A percentile compares a stretch with the other conserved stretches of the same genome.
Evolutionary conservation across 176 grass and related monocot species (phyloP).

Genomic region (Oryza nivara): DNA sequence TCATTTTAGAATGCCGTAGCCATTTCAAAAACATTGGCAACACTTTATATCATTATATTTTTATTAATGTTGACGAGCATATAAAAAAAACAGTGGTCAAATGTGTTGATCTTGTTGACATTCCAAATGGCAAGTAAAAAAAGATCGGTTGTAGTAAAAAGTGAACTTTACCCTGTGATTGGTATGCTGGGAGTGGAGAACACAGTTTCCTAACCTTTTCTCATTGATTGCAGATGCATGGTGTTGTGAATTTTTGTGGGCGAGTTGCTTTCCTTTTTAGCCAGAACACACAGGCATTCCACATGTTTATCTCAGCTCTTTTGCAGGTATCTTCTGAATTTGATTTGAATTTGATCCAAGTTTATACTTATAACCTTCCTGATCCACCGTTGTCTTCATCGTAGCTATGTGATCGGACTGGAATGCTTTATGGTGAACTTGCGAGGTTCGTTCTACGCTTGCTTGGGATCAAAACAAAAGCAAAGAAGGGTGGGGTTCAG

Average conservation of each 20-base stretch:
- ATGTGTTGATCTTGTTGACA: not conserved
- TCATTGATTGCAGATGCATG: slow-evolving; percentile 70
- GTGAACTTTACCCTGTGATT: not conserved
- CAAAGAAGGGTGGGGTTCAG: slow-evolving; percentile 48
- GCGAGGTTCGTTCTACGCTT: slow-evolving; percentile 63
- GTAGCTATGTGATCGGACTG: slow-evolving; percentile 77
- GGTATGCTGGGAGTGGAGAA: not conserved
- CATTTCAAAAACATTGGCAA: not conserved
- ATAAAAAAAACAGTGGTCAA: not conserved
- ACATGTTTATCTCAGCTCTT: slow-evolving; percentile 77
- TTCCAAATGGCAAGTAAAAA: not conserved
- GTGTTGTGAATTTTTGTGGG: slow-evolving; percentile 90
- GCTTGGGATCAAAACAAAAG: slow-evolving; percentile 67
- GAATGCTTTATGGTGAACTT: slow-evolving; percentile 82
- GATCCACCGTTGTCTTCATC: not conserved
- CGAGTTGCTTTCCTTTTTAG: slow-evolving; percentile 71
- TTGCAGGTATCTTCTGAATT: slow-evolving; percentile 58
- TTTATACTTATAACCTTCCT: slow-evolving; percentile 22
- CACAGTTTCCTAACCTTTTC: not conserved
- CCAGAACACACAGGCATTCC: slow-evolving; percentile 91
- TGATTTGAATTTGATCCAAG: not conserved
- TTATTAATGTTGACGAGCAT: not conserved
- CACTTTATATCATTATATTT: not conserved
- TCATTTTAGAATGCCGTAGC: not conserved
- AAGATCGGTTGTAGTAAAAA: not conserved